phyloP scores from a whole-genome alignment of 768 basidiomycete genomes.

The Candolleomyces efflorescens region DNA sequence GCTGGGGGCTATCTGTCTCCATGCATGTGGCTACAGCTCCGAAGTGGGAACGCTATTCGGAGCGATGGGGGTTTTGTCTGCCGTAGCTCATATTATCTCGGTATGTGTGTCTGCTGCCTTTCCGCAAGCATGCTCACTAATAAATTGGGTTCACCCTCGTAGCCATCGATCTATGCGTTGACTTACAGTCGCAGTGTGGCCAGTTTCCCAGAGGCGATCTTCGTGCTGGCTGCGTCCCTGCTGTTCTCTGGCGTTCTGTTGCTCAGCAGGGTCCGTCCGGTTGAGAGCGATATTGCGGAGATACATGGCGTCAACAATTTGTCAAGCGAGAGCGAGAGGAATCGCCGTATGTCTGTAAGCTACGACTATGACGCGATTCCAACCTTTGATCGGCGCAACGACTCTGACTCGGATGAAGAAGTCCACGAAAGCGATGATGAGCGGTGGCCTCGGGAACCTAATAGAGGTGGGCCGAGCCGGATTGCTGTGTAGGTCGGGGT shows the following conservation, averaged over 20 bases:
- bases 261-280: constrained; percentile 32
- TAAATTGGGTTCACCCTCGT: background rate
- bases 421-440: too few relatives aligned
- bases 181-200: constrained; percentile 64
- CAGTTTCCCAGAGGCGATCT: constrained; percentile 64
- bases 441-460: too few relatives aligned
- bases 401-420: background rate
- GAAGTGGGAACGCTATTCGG: constrained; percentile 66
- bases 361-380: constrained; percentile 6
- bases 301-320: background rate
- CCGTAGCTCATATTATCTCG: constrained; percentile 60
- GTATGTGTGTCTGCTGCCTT: too few relatives aligned
- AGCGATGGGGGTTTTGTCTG: constrained; percentile 64
- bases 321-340: background rate
- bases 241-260: constrained; percentile 45
- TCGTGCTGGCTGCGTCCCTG: constrained; percentile 55
- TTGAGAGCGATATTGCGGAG: constrained; percentile 19
- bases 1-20: constrained; percentile 66
- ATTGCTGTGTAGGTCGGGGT: too few relatives aligned
- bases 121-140: too few relatives aligned
- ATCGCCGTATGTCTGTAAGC: background rate
- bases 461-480: too few relatives aligned
- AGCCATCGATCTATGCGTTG: constrained; percentile 69
- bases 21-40: constrained; percentile 39
- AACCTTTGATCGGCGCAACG: background rate